Conservation (phyloP, 1,139 yeast species). For the Blastobotrys elegans region DNA sequence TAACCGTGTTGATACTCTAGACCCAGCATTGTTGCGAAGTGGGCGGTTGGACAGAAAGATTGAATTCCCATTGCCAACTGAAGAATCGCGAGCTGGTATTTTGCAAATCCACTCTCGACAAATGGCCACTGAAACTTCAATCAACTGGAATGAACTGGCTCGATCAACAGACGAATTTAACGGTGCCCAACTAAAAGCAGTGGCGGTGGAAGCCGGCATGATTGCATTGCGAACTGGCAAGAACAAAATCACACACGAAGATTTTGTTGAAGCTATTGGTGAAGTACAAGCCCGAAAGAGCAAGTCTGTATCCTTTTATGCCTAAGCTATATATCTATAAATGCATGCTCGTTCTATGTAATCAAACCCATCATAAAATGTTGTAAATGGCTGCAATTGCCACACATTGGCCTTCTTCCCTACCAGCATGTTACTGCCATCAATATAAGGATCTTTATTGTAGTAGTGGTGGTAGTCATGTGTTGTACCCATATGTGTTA, state of each 20-base stretch:
- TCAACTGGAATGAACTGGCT: conserved; percentile 97
- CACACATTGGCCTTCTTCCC: too few relatives aligned
- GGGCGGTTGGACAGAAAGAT: conserved; percentile 97
- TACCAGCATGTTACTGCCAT: too few relatives aligned
- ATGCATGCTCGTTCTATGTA: neutral
- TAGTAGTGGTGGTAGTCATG: neutral
- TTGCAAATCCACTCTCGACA: conserved; percentile 95
- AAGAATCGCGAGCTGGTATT: conserved; percentile 95
- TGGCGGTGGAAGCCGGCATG: conserved; percentile 99
- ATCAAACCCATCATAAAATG: conserved; percentile 3
- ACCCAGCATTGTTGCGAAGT: conserved; percentile 93
- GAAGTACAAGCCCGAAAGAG: conserved; percentile 98
- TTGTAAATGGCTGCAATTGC: neutral
- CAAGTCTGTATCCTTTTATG: conserved; percentile 93
- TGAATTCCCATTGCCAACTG: conserved; percentile 95
- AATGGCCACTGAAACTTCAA: conserved; percentile 88
- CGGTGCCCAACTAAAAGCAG: conserved; percentile 98
- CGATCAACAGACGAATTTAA: conserved; percentile 97
- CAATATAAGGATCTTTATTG: neutral
- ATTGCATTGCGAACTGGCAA: conserved; percentile 96
- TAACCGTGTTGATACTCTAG: conserved; percentile 94
- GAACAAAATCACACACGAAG: conserved; percentile 89
- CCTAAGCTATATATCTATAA: conserved; percentile 39
- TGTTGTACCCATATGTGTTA: neutral
- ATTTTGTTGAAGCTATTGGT: conserved; percentile 95